Conservation (phyloP, 768 basidiomycete genomes). For the Naganishia vaughanmartiniae region DNA sequence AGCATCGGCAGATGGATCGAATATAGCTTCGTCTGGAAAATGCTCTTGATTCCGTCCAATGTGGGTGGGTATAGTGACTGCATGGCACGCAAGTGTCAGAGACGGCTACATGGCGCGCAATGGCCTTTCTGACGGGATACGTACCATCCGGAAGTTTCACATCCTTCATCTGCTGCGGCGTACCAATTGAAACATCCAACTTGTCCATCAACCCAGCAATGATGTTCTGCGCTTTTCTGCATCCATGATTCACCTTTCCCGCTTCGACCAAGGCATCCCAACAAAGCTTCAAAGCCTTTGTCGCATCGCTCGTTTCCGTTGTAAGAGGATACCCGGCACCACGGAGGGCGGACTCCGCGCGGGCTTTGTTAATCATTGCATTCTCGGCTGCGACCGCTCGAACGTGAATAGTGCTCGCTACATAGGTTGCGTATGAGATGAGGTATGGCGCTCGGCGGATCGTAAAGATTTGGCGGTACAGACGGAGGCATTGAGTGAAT, state of each 20-base stretch:
- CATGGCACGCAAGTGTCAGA: neutral
- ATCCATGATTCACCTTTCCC: constrained; percentile 34
- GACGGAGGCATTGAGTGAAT: constrained; percentile 26
- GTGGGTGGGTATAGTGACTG: neutral
- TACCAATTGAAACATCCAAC: constrained; percentile 27
- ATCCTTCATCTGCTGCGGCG: neutral
- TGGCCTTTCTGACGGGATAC: too few species aligned
- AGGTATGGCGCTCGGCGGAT: constrained; percentile 37
- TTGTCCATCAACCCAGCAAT: constrained; percentile 31
- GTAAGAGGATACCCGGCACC: neutral
- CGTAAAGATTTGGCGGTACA: constrained; percentile 35
- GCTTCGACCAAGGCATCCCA: constrained; percentile 37
- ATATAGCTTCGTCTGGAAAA: neutral
- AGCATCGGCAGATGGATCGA: neutral
- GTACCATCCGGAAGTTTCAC: constrained; percentile 5
- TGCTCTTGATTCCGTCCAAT: neutral
- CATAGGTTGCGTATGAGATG: constrained; percentile 37
- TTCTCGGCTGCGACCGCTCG: constrained; percentile 27
- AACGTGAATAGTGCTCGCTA: constrained; percentile 40
- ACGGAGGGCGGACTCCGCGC: constrained; percentile 18
- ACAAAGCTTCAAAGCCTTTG: constrained; percentile 31
- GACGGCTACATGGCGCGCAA: too few species aligned
- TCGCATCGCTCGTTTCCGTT: constrained; percentile 23
- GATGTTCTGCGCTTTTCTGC: constrained; percentile 32
- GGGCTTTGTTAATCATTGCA: constrained; percentile 10